phyloP scores from a whole-genome alignment of 1,139 yeast genomes.

The Arxiozyma heterogenica region DNA sequence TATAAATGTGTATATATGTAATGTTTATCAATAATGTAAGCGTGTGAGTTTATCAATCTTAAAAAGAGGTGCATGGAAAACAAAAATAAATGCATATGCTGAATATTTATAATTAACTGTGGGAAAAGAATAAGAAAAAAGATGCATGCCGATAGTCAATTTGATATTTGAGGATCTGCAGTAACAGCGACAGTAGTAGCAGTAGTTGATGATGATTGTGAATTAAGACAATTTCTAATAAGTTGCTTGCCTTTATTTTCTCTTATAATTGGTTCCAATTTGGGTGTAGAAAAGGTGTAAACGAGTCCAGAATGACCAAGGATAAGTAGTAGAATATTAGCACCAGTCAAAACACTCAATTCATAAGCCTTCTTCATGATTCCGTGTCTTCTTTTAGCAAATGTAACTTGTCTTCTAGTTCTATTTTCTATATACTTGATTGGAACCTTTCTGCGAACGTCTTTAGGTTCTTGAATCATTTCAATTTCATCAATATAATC shows the following conservation, averaged over 20 bases:
- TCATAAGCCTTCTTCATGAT: conserved; percentile 98
- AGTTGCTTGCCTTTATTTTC: conserved; percentile 94
- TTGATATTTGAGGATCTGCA: background rate
- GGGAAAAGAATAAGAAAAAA: background rate
- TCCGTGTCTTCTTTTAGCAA: conserved; percentile 95
- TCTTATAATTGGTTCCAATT: conserved; percentile 92
- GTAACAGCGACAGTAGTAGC: background rate
- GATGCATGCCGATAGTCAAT: background rate
- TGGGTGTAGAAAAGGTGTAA: conserved; percentile 97
- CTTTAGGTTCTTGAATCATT: conserved; percentile 1
- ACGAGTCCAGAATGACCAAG: conserved; percentile 97
- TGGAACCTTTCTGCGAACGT: conserved; percentile 74
- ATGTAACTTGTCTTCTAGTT: conserved; percentile 93
- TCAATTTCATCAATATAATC: conserved; percentile 9
- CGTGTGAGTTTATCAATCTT: too few relatives aligned
- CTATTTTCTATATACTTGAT: conserved; percentile 94
- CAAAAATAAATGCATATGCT: background rate
- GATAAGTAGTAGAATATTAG: conserved; percentile 86
- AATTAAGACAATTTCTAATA: conserved; percentile 88
- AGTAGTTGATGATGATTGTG: background rate
- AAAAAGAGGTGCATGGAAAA: too few relatives aligned
- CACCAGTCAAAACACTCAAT: conserved; percentile 88
- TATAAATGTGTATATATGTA: background rate
- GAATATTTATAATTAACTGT: background rate
- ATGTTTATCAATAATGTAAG: background rate